Base-by-base conservation (phyloP, 2,329 filamentous ascomycete genomes). In the Gnomoniopsis sp. region DNA sequence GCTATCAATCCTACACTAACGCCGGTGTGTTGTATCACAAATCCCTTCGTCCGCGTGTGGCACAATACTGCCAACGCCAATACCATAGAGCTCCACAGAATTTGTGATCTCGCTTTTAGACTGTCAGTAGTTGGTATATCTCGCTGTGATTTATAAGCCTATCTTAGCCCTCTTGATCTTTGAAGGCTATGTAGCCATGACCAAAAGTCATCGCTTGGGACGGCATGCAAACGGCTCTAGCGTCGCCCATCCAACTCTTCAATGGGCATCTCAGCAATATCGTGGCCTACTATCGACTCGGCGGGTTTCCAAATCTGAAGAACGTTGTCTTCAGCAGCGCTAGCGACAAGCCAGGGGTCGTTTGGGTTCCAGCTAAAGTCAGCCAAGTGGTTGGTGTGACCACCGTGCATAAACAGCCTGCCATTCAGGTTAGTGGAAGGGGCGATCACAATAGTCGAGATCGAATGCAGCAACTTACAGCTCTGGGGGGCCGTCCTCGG, bases 301-400 rank as follows among this genome's bases (percentile, higher is more conserved):
- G 90, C 87, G 22, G 92, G 89, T 75, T 91, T 93, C 90, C 90
- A 98, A 66, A 97, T 90, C 75, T 99, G 95, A 63, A 99, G 83
- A 65, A 98, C 80, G 70, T 99, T 99, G 76, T 99, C 95, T 72
- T 99, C 96, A 1, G 93, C 95, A 17, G 95, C 93, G 62, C 90
- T 96, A 72, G 92, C 93, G 65, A 99, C 90, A 57, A 97, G 85
- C 96, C 96, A 99, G 4, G 93, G 93, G 68, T 97, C 92, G 71
- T 96, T 96, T 66, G 87, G 86, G 74, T 99, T 99, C 93, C 93
- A 99, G 75, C 89, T 93, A 70, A 99, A 99, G 74, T 99, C 96
- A 38, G 91, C 92, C 62, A 99, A 86, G 65, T 96, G 89, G 75
- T 97, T 97, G 12, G 95, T 99, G 77, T 99, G 96, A 34, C 95